phyloP scores from a whole-genome alignment of 2,329 filamentous ascomycete genomes.

The Beauveria rudraprayagi region DNA sequence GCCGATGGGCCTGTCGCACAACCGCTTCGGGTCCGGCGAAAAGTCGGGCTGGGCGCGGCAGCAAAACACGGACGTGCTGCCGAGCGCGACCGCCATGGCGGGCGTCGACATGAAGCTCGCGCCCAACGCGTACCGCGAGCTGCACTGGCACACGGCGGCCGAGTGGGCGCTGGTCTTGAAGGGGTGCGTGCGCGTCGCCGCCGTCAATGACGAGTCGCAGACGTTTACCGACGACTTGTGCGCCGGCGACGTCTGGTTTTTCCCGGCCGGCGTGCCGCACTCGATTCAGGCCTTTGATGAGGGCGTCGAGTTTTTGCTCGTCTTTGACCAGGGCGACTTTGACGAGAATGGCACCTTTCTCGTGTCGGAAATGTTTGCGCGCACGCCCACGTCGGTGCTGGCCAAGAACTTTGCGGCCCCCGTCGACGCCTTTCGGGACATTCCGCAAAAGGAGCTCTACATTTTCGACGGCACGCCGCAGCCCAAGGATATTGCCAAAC shows the following conservation, averaged over 20 bases:
- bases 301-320: slow-evolving; percentile 50
- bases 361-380: slow-evolving; percentile 42
- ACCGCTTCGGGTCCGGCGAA: slow-evolving; percentile 34
- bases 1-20: slow-evolving; percentile 45
- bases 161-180: slow-evolving; percentile 47
- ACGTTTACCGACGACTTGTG: slow-evolving; percentile 40
- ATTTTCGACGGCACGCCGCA: slow-evolving; percentile 45
- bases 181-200: slow-evolving; percentile 42
- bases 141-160: slow-evolving; percentile 53
- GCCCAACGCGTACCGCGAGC: slow-evolving; percentile 51
- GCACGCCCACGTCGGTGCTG: slow-evolving; percentile 44
- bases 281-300: slow-evolving; percentile 47
- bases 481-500: slow-evolving; percentile 35
- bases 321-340: slow-evolving; percentile 52
- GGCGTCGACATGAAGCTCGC: slow-evolving; percentile 52
- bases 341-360: slow-evolving; percentile 54
- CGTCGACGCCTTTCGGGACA: slow-evolving; percentile 37
- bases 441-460: slow-evolving; percentile 40
- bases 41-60: slow-evolving; percentile 46
- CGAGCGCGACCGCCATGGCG: slow-evolving; percentile 42
- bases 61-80: slow-evolving; percentile 44
- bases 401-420: slow-evolving; percentile 46
- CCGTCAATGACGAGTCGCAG: slow-evolving; percentile 43
- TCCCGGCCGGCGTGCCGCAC: slow-evolving; percentile 41
- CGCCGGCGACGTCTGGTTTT: slow-evolving; percentile 47